These are phyloP conservation scores for Whalleya microplaca DNA, from an alignment of 2,329 filamentous ascomycete species.

Conservation along the genomic window DNA sequence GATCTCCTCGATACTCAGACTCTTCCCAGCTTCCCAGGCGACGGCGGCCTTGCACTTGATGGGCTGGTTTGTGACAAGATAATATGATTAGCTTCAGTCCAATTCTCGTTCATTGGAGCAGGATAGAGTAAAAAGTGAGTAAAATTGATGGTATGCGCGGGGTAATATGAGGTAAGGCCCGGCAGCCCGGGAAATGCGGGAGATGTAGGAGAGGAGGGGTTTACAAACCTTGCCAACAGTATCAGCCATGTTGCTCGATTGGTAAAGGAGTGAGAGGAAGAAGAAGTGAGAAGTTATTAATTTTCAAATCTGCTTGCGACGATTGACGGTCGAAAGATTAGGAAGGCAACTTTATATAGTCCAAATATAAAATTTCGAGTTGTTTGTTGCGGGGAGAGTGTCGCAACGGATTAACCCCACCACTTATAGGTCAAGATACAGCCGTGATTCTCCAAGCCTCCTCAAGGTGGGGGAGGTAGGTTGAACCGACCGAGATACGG, in stretches of 20 bases:
- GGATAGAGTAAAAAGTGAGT: neutral
- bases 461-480: conserved; percentile 28
- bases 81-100: conserved; percentile 11
- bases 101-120: neutral
- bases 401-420: conserved; percentile 20
- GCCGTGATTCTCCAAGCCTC: neutral
- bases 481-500: conserved; percentile 19
- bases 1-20: conserved; percentile 85
- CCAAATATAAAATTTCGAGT: neutral
- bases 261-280: conserved; percentile 5
- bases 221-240: conserved; percentile 57
- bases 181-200: neutral
- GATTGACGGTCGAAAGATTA: neutral
- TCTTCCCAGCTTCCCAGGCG: conserved; percentile 94
- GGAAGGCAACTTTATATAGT: neutral
- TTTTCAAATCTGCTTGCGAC: neutral
- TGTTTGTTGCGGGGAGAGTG: conserved; percentile 28
- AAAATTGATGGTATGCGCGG: conserved; percentile 17
- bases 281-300: too few species aligned
- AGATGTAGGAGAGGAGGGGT: neutral
- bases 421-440: conserved; percentile 22
- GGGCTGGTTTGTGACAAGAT: conserved; percentile 57
- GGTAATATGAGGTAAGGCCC: conserved; percentile 9
- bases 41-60: conserved; percentile 98
- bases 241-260: conserved; percentile 47